These are phyloP conservation scores for Wickerhamomyces subpelliculosus DNA, from an alignment of 805 yeast genomes.

Conservation along the genomic window DNA sequence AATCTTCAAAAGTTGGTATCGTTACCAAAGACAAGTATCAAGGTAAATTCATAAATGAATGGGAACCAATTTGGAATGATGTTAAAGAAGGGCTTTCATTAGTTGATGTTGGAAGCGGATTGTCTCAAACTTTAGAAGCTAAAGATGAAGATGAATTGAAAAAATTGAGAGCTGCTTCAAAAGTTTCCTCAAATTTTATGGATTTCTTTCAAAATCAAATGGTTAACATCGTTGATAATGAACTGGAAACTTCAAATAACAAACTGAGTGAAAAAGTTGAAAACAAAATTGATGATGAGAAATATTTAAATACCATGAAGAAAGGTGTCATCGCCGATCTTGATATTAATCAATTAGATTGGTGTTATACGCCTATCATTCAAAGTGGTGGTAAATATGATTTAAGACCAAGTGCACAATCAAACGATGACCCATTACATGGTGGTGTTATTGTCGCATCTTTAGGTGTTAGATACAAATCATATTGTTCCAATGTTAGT, in stretches of 20 bases:
- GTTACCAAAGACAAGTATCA: slow-evolving; percentile 69
- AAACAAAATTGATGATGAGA: slow-evolving; percentile 72
- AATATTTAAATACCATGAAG: slow-evolving; percentile 52
- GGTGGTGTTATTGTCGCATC: slow-evolving; percentile 81
- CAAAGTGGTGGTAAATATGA: slow-evolving; percentile 87
- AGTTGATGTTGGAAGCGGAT: slow-evolving; percentile 47
- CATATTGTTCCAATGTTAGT: slow-evolving; percentile 82
- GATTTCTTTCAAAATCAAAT: slow-evolving; percentile 79
- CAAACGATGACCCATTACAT: slow-evolving; percentile 54
- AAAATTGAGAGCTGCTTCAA: slow-evolving; percentile 61
- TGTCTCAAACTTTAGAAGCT: slow-evolving; percentile 54
- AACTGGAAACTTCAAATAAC: slow-evolving; percentile 57
- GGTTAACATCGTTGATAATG: slow-evolving; percentile 84
- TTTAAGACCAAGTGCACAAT: slow-evolving; percentile 74
- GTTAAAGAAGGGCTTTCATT: slow-evolving; percentile 33
- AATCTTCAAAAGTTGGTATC: slow-evolving; percentile 51
- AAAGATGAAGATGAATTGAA: slow-evolving; percentile 78
- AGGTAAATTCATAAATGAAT: slow-evolving; percentile 81
- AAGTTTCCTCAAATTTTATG: slow-evolving; percentile 74
- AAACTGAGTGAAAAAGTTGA: slow-evolving; percentile 73
- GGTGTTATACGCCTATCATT: slow-evolving; percentile 90
- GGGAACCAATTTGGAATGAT: slow-evolving; percentile 43
- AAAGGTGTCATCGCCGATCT: slow-evolving; percentile 58
- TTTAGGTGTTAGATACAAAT: slow-evolving; percentile 79
- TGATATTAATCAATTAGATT: slow-evolving; percentile 72